phyloP scores from a whole-genome alignment of 805 yeast species.

The Metschnikowia gruessii region DNA sequence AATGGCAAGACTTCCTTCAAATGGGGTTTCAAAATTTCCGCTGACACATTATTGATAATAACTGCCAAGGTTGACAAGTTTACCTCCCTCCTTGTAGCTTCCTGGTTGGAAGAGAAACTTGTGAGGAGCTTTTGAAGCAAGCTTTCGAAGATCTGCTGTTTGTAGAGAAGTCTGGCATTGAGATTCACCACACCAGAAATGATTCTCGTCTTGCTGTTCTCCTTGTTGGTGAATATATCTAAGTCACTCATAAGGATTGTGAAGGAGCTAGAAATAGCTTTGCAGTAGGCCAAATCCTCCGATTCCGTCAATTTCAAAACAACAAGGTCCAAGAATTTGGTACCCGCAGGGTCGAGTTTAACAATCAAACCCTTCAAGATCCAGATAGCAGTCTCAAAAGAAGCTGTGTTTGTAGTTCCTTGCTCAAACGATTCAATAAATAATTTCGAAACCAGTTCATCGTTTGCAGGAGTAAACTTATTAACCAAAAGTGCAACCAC shows the following conservation, averaged over 20 bases:
- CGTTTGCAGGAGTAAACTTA: slow-evolving; percentile 25
- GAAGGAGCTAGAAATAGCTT: slow-evolving; percentile 48
- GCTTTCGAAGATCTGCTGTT: slow-evolving; percentile 71
- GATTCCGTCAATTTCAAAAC: slow-evolving; percentile 28
- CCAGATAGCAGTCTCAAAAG: slow-evolving; percentile 65
- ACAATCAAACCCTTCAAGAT: slow-evolving; percentile 65
- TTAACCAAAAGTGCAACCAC: slow-evolving; percentile 54
- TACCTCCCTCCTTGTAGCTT: slow-evolving; percentile 39
- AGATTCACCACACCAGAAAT: slow-evolving; percentile 50
- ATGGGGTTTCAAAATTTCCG: slow-evolving; percentile 60
- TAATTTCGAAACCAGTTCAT: slow-evolving; percentile 8
- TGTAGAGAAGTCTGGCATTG: slow-evolving; percentile 65
- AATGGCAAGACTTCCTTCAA: slow-evolving; percentile 66
- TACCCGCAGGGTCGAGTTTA: slow-evolving; percentile 46
- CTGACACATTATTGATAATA: slow-evolving; percentile 62
- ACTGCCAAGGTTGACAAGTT: slow-evolving; percentile 66
- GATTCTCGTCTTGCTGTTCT: slow-evolving; percentile 25
- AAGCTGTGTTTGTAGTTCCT: slow-evolving; percentile 7
- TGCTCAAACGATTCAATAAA: slow-evolving; percentile 4
- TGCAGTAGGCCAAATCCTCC: slow-evolving; percentile 25
- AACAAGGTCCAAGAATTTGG: slow-evolving; percentile 22
- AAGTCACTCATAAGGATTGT: slow-evolving; percentile 69
- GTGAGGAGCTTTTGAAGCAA: slow-evolving; percentile 55
- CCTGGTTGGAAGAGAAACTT: slow-evolving; percentile 32
- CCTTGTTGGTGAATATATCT: slow-evolving; percentile 51